Evolutionary conservation across 176 grass and related monocot genomes (phyloP).

Genomic region (Lolium rigidum): DNA sequence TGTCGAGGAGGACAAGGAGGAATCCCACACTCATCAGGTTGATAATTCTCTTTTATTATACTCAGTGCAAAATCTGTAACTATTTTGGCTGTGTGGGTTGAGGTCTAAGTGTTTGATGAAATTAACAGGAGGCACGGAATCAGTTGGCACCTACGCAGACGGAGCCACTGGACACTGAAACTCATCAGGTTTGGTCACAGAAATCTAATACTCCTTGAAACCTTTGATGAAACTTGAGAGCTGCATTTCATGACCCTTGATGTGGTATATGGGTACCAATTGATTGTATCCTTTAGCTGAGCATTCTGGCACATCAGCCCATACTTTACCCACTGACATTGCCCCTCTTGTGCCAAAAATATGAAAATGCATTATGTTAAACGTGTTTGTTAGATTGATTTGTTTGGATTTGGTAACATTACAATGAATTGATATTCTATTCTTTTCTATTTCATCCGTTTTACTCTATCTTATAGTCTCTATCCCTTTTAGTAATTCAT

Average conservation of each 20-base stretch:
- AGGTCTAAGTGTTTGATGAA: constrained; percentile 41
- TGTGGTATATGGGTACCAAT: background rate
- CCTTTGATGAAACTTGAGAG: constrained; percentile 9
- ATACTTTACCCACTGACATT: background rate
- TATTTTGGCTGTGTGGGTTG: constrained; percentile 19
- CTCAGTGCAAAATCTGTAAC: background rate
- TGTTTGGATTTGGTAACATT: background rate
- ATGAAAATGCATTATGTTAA: background rate
- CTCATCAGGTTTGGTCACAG: constrained; percentile 42
- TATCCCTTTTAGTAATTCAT: background rate
- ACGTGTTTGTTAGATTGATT: background rate
- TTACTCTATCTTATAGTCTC: constrained; percentile 5
- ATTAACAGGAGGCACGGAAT: constrained; percentile 34
- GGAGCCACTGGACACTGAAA: background rate
- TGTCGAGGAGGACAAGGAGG: constrained; percentile 76
- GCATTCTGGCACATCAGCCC: background rate
- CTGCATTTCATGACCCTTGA: constrained; percentile 1
- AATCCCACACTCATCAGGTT: constrained; percentile 47
- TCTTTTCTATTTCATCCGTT: background rate
- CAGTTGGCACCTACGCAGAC: background rate
- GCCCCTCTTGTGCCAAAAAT: background rate
- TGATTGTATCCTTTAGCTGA: background rate
- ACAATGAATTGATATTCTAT: background rate
- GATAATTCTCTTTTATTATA: constrained; percentile 4
- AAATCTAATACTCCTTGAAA: background rate